Percentiles rank a stretch among this genome's conserved stretches.
Evolutionary conservation across 768 basidiomycete genomes (phyloP).

Genomic region (Pleurotus giganteus): DNA sequence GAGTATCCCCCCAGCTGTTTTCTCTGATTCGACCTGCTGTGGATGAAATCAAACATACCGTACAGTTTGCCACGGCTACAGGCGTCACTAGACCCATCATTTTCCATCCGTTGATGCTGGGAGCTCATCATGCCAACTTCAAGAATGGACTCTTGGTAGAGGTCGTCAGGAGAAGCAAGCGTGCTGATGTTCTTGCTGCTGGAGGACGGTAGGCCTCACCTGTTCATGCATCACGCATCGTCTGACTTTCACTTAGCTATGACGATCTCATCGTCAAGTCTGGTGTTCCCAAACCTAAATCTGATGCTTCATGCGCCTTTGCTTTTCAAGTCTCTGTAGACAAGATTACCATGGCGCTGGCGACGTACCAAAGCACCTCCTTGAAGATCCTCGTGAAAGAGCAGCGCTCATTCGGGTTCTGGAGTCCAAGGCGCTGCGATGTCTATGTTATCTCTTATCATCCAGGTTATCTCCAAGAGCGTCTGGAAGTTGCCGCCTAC

Average conservation of each 20-base stretch:
- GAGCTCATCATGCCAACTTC: conserved; percentile 61
- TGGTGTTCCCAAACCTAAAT: conserved; percentile 50
- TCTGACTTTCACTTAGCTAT: conserved; percentile 44
- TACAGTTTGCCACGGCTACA: conserved; percentile 56
- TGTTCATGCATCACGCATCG: background rate
- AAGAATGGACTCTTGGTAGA: conserved; percentile 76
- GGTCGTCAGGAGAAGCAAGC: conserved; percentile 64
- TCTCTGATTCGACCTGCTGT: conserved; percentile 47
- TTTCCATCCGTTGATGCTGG: conserved; percentile 76
- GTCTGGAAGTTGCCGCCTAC: conserved; percentile 72
- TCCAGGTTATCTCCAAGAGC: conserved; percentile 70
- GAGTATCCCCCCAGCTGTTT: conserved; percentile 51
- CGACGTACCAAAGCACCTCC: conserved; percentile 66
- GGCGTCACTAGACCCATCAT: conserved; percentile 63
- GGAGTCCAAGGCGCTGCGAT: conserved; percentile 88
- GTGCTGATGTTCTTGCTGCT: conserved; percentile 70
- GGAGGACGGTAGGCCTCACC: conserved; percentile 63
- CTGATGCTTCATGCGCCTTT: conserved; percentile 60
- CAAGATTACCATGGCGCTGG: conserved; percentile 69
- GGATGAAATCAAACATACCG: conserved; percentile 61
- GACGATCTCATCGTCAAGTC: conserved; percentile 67
- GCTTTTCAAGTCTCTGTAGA: conserved; percentile 78
- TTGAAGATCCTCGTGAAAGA: conserved; percentile 73
- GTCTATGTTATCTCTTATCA: conserved; percentile 84
- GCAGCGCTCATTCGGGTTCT: conserved; percentile 80